Evolutionary conservation across 495 filamentous ascomycete species (phyloP).

Genomic region (Aspergillus conjunctus): DNA sequence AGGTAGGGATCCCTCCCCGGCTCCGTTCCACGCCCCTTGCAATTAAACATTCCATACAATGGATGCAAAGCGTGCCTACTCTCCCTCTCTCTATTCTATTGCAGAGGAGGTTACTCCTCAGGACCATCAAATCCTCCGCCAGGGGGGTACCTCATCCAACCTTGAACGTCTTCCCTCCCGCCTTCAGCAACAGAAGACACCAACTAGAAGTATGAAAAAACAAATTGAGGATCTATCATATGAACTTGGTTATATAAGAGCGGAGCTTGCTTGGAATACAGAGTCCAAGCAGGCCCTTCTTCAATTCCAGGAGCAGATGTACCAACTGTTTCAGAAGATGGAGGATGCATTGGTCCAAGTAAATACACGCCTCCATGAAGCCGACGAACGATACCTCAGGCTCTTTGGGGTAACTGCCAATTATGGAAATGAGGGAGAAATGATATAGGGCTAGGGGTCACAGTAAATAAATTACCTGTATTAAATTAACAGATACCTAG

Average conservation of each 20-base stretch:
- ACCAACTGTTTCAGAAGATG: slow-evolving; percentile 9
- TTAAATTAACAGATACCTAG: too few species aligned
- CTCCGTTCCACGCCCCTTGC: not conserved
- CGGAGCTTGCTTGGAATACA: slow-evolving; percentile 13
- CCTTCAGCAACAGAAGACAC: slow-evolving; percentile 10
- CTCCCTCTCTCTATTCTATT: slow-evolving; percentile 12
- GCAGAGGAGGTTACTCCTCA: slow-evolving; percentile 17
- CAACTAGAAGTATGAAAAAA: not conserved
- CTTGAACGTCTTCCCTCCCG: slow-evolving; percentile 18
- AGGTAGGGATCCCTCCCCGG: too few species aligned
- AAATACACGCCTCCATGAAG: slow-evolving; percentile 7
- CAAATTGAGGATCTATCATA: slow-evolving; percentile 15
- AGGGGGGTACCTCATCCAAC: slow-evolving; percentile 16
- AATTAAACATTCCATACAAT: not conserved
- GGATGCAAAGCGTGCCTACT: slow-evolving; percentile 4
- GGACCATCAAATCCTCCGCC: slow-evolving; percentile 16
- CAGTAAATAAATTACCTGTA: too few species aligned
- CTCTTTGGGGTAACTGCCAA: slow-evolving; percentile 4
- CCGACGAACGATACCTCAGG: slow-evolving; percentile 14
- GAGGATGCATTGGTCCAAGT: slow-evolving; percentile 13
- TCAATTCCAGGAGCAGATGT: slow-evolving; percentile 17
- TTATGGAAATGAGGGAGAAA: too few species aligned
- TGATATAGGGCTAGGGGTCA: too few species aligned
- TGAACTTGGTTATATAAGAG: slow-evolving; percentile 17
- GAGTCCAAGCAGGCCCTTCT: slow-evolving; percentile 16